A percentile compares a stretch with the other conserved stretches of the same genome.
Conservation (phyloP, 345 rosid species). For the Gossypium raimondii region DNA sequence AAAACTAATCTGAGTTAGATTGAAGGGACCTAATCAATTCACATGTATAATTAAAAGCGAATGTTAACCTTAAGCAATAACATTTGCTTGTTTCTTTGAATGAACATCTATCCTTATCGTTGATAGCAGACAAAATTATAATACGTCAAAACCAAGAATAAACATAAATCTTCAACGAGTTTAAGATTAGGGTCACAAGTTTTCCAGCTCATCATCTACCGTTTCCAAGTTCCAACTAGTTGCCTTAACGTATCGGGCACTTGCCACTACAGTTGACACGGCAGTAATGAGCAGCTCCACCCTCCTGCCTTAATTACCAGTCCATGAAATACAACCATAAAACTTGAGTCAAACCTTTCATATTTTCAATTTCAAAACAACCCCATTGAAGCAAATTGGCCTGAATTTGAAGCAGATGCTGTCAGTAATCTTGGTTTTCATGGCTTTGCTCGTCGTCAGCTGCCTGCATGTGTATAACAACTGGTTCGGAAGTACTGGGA, state of each 20-base stretch:
- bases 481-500: background rate
- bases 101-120: background rate
- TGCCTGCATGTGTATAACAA: background rate
- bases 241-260: background rate
- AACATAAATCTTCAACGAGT: background rate
- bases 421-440: background rate
- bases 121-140: background rate
- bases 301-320: background rate
- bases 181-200: background rate
- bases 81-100: background rate
- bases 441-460: background rate
- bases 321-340: background rate
- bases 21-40: no score
- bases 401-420: background rate
- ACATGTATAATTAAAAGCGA: background rate
- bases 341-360: background rate
- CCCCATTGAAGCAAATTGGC: no score
- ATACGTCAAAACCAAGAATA: background rate
- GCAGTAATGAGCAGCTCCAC: background rate
- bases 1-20: no score
- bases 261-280: background rate
- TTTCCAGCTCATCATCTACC: background rate
- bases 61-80: background rate
- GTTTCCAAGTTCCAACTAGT: background rate
- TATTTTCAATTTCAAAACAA: background rate